A percentile compares a stretch with the other conserved stretches of the same genome.
These are phyloP conservation scores for Diaporthe ilicicola DNA, from an alignment of 2,329 filamentous ascomycete species.

Conservation along the genomic window DNA sequence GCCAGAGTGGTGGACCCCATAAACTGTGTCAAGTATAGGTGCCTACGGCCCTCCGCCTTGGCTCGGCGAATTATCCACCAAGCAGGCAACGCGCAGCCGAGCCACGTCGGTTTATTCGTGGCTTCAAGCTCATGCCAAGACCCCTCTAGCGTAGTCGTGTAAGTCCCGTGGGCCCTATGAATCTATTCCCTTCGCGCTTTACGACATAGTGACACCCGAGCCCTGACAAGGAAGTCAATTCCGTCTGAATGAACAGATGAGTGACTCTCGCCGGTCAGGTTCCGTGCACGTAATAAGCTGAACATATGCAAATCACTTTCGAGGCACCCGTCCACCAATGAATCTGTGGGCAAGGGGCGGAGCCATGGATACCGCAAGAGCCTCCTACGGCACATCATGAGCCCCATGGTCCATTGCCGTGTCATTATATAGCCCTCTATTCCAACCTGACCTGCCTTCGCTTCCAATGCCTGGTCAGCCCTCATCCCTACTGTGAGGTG, in stretches of 20 bases:
- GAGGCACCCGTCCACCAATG: conserved; percentile 14
- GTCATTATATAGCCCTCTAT: not conserved
- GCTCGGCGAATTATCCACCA: conserved; percentile 17
- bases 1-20: not conserved
- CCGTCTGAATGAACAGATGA: conserved; percentile 3
- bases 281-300: conserved; percentile 1
- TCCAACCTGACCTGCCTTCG: not conserved
- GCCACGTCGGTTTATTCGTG: conserved; percentile 15
- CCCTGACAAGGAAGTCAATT: not conserved
- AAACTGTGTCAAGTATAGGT: not conserved
- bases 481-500: not conserved
- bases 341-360: not conserved
- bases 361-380: not conserved
- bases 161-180: not conserved
- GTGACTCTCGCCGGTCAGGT: conserved; percentile 1
- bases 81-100: not conserved
- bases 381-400: not conserved
- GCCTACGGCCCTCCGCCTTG: conserved; percentile 12
- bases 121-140: conserved; percentile 19
- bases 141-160: not conserved
- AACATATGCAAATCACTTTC: not conserved
- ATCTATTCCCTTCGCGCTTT: not conserved
- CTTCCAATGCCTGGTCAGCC: not conserved
- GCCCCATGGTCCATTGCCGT: not conserved
- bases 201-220: not conserved